Base-by-base conservation (phyloP, 2,329 filamentous ascomycete species). In the Periconia digitata region DNA sequence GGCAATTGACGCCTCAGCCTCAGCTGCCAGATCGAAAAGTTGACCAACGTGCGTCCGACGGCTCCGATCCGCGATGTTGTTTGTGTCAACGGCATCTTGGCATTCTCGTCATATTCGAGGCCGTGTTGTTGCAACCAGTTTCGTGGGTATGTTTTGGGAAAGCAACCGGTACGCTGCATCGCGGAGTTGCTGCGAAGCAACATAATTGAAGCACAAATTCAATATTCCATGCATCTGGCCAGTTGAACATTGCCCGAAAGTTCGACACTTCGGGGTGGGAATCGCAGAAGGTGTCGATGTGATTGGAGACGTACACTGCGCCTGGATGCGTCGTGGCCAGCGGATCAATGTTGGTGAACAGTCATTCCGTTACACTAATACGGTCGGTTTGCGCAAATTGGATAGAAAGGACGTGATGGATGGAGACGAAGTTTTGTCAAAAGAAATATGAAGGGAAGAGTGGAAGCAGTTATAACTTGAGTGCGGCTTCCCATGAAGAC, bases 1-100 rank as follows among this genome's bases (percentile, higher is more conserved):
- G 24, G 49, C 54, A 54, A 48, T 54, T 40, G 41, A 48, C 50
- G 56, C 56, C 45, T 56, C 54, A 56, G 49, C 0, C 46, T 44
- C 22, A 43, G 15, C 21, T 52, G 38, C 12, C 29, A 37, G 32
- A 29, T 41, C 18, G 21, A 23, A 18, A 32, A 43, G 24, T 42
- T 44, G 44, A 37, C 8, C 24, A 12, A 27, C 7, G 7, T 27
- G 24, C 7, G 24, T 27, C 12, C 24, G 24, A 7, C 24, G 27
- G 38, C 23, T 21, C 38, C 21, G 38, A 13, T 5, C 6, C 13
- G 38, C 24, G 21, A 8, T n/a, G 15, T 23, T 24, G 38, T 8
- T 24, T 22, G 8, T 46, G 43, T 23, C 36, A 23, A 22, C 22
- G 3, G 13, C 22, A 32, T 24, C 43, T 23, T 18, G 29, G 27